A percentile compares a stretch with the other conserved stretches of the same genome.
These are phyloP conservation scores for Xerocomus amazonicus DNA, from an alignment of 1,284 basidiomycete species.

Conservation along the genomic window DNA sequence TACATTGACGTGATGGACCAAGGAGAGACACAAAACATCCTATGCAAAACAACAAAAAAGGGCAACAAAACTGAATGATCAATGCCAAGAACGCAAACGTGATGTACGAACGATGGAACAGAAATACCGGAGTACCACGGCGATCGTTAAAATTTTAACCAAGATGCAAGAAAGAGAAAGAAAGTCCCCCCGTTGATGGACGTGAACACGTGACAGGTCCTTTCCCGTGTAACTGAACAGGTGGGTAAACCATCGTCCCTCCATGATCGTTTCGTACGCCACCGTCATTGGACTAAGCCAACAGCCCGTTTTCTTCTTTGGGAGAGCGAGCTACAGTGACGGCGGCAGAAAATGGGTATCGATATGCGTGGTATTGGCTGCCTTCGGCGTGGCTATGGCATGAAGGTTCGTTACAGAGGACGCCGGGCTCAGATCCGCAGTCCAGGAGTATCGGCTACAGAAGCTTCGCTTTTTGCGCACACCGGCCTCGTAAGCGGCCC, in stretches of 20 bases:
- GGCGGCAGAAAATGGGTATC: conserved; percentile 2
- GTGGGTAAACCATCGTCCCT: background rate
- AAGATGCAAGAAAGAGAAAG: conserved; percentile 4
- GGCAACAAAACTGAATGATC: conserved; percentile 2
- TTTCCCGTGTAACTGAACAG: background rate
- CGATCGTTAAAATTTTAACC: conserved; percentile 8
- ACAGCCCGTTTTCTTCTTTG: conserved; percentile 4
- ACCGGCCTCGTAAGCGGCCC: conserved; percentile 53
- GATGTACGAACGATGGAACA: conserved; percentile 1
- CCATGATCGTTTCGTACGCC: background rate
- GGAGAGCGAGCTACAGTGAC: conserved; percentile 10
- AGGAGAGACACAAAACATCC: conserved; percentile 7
- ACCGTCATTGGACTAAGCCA: conserved; percentile 19
- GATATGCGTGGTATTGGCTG: conserved; percentile 7
- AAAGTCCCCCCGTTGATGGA: background rate
- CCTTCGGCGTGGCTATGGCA: conserved; percentile 16
- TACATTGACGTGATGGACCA: conserved; percentile 26
- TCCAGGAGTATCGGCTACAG: conserved; percentile 56
- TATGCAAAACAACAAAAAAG: conserved; percentile 30
- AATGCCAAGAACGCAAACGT: conserved; percentile 5
- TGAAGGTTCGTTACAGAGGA: conserved; percentile 24
- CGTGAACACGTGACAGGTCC: background rate
- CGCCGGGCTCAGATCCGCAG: conserved; percentile 27
- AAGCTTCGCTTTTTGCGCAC: conserved; percentile 55
- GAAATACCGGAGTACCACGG: background rate